Evolutionary conservation across 768 basidiomycete species (phyloP).

Genomic region (Pholiota microspora): DNA sequence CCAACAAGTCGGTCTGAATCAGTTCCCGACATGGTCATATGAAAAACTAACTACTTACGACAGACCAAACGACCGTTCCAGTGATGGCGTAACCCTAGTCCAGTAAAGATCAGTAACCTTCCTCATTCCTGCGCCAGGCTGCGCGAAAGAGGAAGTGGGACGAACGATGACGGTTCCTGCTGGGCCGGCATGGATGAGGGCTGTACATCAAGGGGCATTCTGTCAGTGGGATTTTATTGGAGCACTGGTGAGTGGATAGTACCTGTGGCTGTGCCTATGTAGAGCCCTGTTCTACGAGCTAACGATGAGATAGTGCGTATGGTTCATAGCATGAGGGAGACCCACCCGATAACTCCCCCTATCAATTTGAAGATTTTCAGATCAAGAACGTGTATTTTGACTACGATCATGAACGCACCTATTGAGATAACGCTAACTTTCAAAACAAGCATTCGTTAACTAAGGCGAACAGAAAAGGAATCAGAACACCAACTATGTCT

Average conservation of each 20-base stretch:
- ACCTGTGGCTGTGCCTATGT: slow-evolving; percentile 19
- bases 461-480: not conserved
- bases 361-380: not conserved
- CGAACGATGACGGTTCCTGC: slow-evolving; percentile 9
- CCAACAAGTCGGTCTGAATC: no score
- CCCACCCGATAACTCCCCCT: slow-evolving; percentile 18
- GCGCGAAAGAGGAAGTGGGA: not conserved
- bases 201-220: not conserved
- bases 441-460: not conserved
- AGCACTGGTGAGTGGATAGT: not conserved
- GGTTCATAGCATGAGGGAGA: not conserved
- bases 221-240: not conserved
- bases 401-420: not conserved
- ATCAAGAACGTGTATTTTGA: not conserved
- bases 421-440: slow-evolving; percentile 18
- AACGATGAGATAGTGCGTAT: not conserved
- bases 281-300: slow-evolving; percentile 14
- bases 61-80: slow-evolving; percentile 18
- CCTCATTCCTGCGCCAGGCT: no score
- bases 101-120: not conserved
- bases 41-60: slow-evolving; percentile 6
- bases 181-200: slow-evolving; percentile 16
- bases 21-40: no score
- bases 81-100: slow-evolving; percentile 16
- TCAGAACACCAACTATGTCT: slow-evolving; percentile 12